Evolutionary conservation across 2,329 filamentous ascomycete genomes (phyloP), one percentile per base, ranked within the genome.

Genomic region (Septoria linicola): DNA sequence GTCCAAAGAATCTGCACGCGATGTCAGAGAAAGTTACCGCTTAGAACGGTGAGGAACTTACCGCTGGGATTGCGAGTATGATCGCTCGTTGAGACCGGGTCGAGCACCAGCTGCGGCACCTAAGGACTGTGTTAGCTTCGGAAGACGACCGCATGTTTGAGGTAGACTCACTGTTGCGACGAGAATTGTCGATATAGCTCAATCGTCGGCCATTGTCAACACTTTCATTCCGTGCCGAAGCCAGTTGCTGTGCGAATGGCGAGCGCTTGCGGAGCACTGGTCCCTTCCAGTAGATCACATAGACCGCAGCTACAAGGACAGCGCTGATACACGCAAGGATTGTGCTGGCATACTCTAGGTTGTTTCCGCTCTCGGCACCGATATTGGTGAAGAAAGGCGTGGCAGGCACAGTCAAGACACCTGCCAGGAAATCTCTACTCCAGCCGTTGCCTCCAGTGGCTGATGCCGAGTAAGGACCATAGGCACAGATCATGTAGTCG

Each of bases 371-470:
- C 17, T 49, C 41, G 3, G 50, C 52, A n/a, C 66, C 66, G 25
- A 70, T 69, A 59, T 70, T 76, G 14, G 69, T 57, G 63, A 78
- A 81, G 58, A 80, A 79, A 0, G 86, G 85, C 0, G 80, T 81
- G 0, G 85, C 82, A 1, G 84, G 84, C 23, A 88, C 76, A 1
- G 85, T 87, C 1, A 88, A 77, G 3, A 88, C 77, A 70, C 87
- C 87, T 1, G 86, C 87, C 0, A 89, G 72, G 70, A 89, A 86
- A 63, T 90, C 86, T 60, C 87, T 78, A 2, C 85, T 77, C 73
- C 85, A 88, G 1, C 86, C 87, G 58, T 89, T 89, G 25, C 87
- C 87, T 40, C 87, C 87, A 0, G 86, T 89, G 1, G 86, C 87
- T 0, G 84, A 88, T 1, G 86, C 85, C 1, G 84, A 83, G 66